Evolutionary conservation across 2,329 filamentous ascomycete genomes (phyloP).

Genomic region (Penicillium sp.): DNA sequence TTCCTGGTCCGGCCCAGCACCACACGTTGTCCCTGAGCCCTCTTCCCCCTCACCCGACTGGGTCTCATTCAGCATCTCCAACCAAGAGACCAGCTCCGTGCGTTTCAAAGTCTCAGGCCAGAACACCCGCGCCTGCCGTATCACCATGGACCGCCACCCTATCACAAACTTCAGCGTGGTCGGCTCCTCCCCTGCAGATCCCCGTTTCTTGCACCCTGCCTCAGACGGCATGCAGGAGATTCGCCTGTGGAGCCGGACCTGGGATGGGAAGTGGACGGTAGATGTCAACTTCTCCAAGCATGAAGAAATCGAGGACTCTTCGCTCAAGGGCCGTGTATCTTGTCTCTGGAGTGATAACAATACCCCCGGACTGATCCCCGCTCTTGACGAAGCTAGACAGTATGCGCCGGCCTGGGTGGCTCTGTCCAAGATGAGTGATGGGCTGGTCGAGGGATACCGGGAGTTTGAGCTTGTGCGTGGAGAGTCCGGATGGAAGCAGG

Average conservation of each 20-base stretch:
- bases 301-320: constrained; percentile 41
- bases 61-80: constrained; percentile 60
- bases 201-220: constrained; percentile 62
- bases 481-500: constrained; percentile 1
- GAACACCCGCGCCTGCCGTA: constrained; percentile 72
- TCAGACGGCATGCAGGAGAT: constrained; percentile 62
- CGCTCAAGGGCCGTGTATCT: constrained; percentile 59
- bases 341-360: constrained; percentile 91
- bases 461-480: constrained; percentile 50
- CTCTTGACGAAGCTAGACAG: constrained; percentile 70
- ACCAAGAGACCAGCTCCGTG: constrained; percentile 43
- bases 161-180: constrained; percentile 61
- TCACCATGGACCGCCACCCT: constrained; percentile 62
- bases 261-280: constrained; percentile 70
- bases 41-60: constrained; percentile 50
- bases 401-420: constrained; percentile 77
- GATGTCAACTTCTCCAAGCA: constrained; percentile 53
- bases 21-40: constrained; percentile 53
- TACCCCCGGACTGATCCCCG: constrained; percentile 64
- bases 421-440: constrained; percentile 68
- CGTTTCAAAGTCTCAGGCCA: constrained; percentile 62
- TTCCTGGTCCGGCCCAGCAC: constrained; percentile 63
- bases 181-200: constrained; percentile 55
- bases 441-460: constrained; percentile 75
- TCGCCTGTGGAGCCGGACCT: constrained; percentile 76